Conservation (phyloP, 2,329 filamentous ascomycete species). For the Grosmannia serpens region DNA sequence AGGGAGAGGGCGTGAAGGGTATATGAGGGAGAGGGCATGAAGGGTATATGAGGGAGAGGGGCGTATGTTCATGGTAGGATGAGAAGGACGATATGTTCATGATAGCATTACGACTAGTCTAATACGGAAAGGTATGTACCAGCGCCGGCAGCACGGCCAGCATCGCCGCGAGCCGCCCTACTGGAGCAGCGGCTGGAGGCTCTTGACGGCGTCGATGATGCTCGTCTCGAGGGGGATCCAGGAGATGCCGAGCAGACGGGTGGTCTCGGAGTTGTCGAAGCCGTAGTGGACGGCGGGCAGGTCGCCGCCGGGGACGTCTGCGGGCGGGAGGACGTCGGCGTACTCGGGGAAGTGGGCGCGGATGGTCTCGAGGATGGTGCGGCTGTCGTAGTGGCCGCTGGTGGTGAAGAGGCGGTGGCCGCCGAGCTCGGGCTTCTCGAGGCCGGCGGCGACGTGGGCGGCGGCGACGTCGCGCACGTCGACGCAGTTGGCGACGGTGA, state of each 20-base stretch:
- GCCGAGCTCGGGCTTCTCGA: slow-evolving; percentile 34
- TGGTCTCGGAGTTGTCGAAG: slow-evolving; percentile 47
- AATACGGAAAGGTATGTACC: too few species aligned
- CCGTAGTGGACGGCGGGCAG: slow-evolving; percentile 32
- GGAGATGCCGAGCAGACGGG: slow-evolving; percentile 48
- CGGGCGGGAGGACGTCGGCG: slow-evolving; percentile 32
- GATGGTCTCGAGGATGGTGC: slow-evolving; percentile 30
- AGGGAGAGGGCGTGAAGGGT: background rate
- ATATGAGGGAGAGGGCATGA: background rate
- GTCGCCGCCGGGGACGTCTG: slow-evolving; percentile 32
- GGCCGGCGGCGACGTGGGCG: slow-evolving; percentile 37
- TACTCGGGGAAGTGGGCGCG: slow-evolving; percentile 39
- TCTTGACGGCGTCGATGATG: slow-evolving; percentile 52
- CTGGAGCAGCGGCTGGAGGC: slow-evolving; percentile 31
- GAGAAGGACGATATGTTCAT: too few species aligned
- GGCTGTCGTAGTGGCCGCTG: slow-evolving; percentile 34
- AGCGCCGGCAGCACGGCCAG: too few species aligned
- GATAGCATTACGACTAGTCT: too few species aligned
- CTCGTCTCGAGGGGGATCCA: slow-evolving; percentile 51
- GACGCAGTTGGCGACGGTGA: slow-evolving; percentile 34
- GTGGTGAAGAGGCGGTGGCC: slow-evolving; percentile 41
- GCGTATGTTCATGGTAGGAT: too few species aligned
- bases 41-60: too few species aligned
- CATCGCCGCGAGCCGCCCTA: too few species aligned
- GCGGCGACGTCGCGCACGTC: slow-evolving; percentile 45